A percentile compares a stretch with the other conserved stretches of the same genome.
phyloP scores from a whole-genome alignment of 2,329 filamentous ascomycete species.

The Ilyonectria destructans region DNA sequence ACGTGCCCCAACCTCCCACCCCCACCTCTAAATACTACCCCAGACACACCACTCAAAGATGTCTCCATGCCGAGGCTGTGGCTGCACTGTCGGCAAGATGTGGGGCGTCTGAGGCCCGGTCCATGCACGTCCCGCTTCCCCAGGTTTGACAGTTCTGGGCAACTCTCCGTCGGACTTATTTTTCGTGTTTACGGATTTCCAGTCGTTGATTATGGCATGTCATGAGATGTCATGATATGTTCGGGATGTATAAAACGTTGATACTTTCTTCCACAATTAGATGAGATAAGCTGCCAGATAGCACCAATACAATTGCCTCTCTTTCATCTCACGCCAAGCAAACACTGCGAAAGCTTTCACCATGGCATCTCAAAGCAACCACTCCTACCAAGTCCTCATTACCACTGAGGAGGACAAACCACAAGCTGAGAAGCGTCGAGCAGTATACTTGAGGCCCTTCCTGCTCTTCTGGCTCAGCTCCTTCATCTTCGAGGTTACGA shows the following conservation, averaged over 20 bases:
- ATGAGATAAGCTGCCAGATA: neutral
- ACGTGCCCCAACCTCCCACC: too few relatives aligned
- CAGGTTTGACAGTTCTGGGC: neutral
- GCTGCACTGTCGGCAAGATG: neutral
- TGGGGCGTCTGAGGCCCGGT: slow-evolving; percentile 10
- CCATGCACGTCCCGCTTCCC: slow-evolving; percentile 7
- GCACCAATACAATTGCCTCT: neutral
- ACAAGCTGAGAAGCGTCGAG: slow-evolving; percentile 27
- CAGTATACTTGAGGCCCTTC: slow-evolving; percentile 29
- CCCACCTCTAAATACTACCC: too few relatives aligned
- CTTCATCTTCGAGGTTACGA: slow-evolving; percentile 29
- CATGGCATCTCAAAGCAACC: slow-evolving; percentile 4
- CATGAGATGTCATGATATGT: too few relatives aligned
- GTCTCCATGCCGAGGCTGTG: too few relatives aligned
- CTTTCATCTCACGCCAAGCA: neutral
- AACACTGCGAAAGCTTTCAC: neutral
- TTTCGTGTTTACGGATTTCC: neutral
- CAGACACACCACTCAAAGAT: too few relatives aligned
- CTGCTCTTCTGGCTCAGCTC: slow-evolving; percentile 33
- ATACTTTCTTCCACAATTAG: neutral
- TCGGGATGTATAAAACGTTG: neutral
- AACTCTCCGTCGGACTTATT: slow-evolving; percentile 13
- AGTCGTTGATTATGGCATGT: too few relatives aligned
- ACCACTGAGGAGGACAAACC: slow-evolving; percentile 16
- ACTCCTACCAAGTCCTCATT: slow-evolving; percentile 17